A percentile compares a stretch with the other conserved stretches of the same genome.
Conservation (phyloP, 148 eudicot genomes). For the Silene latifolia region DNA sequence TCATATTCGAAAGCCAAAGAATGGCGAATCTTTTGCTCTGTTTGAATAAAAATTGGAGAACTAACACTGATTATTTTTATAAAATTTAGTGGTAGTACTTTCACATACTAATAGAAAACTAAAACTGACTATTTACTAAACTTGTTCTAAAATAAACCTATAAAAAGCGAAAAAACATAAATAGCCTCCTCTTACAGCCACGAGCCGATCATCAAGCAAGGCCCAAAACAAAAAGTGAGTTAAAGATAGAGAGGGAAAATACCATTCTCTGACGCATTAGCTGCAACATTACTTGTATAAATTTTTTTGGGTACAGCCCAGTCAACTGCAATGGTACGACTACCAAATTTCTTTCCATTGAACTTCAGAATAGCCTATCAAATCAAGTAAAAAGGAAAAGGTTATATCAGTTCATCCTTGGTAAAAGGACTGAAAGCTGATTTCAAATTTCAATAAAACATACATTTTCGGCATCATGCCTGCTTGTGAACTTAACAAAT, state of each 20-base stretch:
- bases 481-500: conserved; percentile 86
- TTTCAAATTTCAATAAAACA: conserved; percentile 18
- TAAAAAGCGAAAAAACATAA: too few species aligned
- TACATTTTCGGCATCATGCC: conserved; percentile 93
- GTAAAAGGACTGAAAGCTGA: conserved; percentile 11
- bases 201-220: background rate
- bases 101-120: too few species aligned
- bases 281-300: conserved; percentile 46
- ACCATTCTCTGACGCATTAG: conserved; percentile 56
- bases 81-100: too few species aligned
- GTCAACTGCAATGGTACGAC: conserved; percentile 85
- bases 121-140: too few species aligned
- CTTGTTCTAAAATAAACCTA: too few species aligned
- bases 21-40: background rate
- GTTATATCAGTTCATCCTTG: background rate
- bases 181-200: too few species aligned
- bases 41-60: background rate
- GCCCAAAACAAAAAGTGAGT: background rate
- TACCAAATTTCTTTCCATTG: conserved; percentile 64
- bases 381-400: conserved; percentile 9
- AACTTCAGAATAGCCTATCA: conserved; percentile 80
- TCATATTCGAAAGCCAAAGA: background rate
- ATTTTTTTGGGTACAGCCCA: conserved; percentile 93
- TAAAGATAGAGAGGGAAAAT: conserved; percentile 14
- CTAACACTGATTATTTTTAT: background rate